Evolutionary conservation across 1,139 yeast genomes (phyloP), one percentile per base, ranked within the genome.

Genomic region (Saccharomycopsis hybrid): DNA sequence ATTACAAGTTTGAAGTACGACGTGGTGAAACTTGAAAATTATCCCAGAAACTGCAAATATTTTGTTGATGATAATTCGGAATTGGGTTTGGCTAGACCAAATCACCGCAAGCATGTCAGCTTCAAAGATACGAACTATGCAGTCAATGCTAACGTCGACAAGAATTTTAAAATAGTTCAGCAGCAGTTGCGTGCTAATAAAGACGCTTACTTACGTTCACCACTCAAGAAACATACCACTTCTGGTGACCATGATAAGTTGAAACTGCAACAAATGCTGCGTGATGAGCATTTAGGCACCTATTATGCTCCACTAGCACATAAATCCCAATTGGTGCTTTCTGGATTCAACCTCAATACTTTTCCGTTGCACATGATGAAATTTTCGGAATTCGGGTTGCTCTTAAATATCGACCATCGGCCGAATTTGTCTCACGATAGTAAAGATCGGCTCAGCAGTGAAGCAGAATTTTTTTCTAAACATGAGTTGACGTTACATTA

Each of bases 361-460:
- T n/a, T 48, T 27, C 51, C 51, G 33, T 25, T 48, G 4, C 24
- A 37, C 27, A 39, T 30, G 18, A 24, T 48, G 41, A 39, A 48
- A 25, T 44, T 48, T 11, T 38, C 44, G 3, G 18, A 48, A 37
- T 43, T 29, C 31, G 51, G 51, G 25, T 25, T 48, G 28, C 9
- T 48, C 9, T 9, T 13, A 9, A 48, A 48, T 13, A 28, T 48
- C 13, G 51, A 48, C 29, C 33, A 32, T 31, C 43, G 51, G 9
- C 47, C 51, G 5, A 30, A 44, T 24, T 33, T 48, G 35, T 8
- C 7, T 5, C 7, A 36, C 39, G 5, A 13, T 5, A 36, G 13
- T 13, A 5, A 5, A 24, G 13, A n/a, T 5, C n/a, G 39, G 18
- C 5, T 36, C 5, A 9, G 13, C 18, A 8, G 13, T 13, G 24